Conservation (phyloP, 257 asterid genomes). For the Henckelia pumila region DNA sequence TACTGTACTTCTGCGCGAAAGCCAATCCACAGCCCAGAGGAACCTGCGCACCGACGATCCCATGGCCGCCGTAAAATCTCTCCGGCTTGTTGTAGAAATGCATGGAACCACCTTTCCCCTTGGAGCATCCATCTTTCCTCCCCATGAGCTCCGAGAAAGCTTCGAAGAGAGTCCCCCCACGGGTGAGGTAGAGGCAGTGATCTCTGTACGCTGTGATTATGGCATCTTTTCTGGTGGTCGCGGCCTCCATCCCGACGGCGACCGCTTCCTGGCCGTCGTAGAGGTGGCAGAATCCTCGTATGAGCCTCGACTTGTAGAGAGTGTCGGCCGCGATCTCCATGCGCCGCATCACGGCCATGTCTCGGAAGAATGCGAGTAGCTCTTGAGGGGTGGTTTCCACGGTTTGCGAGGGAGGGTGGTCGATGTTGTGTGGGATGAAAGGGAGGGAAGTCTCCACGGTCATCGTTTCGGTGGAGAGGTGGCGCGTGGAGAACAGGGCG, state of each 20-base stretch:
- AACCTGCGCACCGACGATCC: slow-evolving; percentile 94
- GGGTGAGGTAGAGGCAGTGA: slow-evolving; percentile 66
- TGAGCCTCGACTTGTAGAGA: slow-evolving; percentile 89
- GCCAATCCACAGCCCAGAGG: slow-evolving; percentile 91
- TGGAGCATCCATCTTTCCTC: slow-evolving; percentile 75
- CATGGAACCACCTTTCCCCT: slow-evolving; percentile 99
- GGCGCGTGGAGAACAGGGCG: slow-evolving; percentile 40
- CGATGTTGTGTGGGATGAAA: slow-evolving; percentile 81
- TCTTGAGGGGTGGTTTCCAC: slow-evolving; percentile 64
- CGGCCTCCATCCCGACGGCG: slow-evolving; percentile 87
- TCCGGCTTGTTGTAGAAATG: slow-evolving; percentile 83
- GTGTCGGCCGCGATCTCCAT: slow-evolving; percentile 98
- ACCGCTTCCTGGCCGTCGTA: slow-evolving; percentile 99
- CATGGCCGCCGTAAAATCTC: slow-evolving; percentile 97
- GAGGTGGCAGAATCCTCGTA: slow-evolving; percentile 93
- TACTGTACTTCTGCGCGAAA: slow-evolving; percentile 84
- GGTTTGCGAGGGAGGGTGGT: slow-evolving; percentile 84
- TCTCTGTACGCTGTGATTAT: slow-evolving; percentile 81
- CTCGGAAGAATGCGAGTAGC: slow-evolving; percentile 70
- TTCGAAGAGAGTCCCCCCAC: slow-evolving; percentile 73
- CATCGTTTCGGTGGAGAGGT: slow-evolving; percentile 50
- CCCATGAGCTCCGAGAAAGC: slow-evolving; percentile 89
- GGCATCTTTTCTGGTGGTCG: slow-evolving; percentile 64
- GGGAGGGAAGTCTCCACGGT: slow-evolving; percentile 82
- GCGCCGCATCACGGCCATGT: slow-evolving; percentile 90